Evolutionary conservation across 345 rosid species (phyloP).

Genomic region (Euclidium syriacum): DNA sequence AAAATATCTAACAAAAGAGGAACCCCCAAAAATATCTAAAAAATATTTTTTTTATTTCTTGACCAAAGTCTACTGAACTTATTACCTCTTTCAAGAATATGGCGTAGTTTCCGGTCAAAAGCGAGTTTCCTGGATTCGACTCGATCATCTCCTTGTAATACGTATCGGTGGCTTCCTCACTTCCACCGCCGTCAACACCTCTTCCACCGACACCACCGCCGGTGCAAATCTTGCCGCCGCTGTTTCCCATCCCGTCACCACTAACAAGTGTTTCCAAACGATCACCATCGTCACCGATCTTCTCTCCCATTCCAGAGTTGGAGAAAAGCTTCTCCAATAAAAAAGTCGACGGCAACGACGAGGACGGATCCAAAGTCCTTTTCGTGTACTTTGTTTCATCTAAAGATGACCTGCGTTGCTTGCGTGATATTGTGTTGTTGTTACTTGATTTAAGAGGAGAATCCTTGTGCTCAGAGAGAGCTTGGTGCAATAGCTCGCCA

Average conservation of each 20-base stretch:
- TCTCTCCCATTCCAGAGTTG: conserved; percentile 45
- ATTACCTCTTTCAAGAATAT: conserved; percentile 64
- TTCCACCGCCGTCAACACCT: conserved; percentile 30
- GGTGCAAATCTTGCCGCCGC: conserved; percentile 31
- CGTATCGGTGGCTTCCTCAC: conserved; percentile 41
- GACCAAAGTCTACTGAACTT: not conserved
- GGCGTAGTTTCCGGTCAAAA: conserved; percentile 63
- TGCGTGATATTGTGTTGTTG: not conserved
- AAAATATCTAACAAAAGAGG: too few relatives aligned
- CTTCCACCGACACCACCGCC: conserved; percentile 26
- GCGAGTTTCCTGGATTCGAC: conserved; percentile 46
- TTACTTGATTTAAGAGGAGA: conserved; percentile 3
- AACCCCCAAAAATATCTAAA: not conserved
- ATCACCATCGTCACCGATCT: conserved; percentile 12
- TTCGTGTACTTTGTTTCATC: conserved; percentile 12
- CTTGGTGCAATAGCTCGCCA: conserved; percentile 24
- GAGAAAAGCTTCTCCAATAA: conserved; percentile 32
- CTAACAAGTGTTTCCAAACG: conserved; percentile 12
- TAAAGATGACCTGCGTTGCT: conserved; percentile 18
- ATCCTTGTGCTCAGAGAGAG: conserved; percentile 27
- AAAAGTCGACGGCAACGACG: conserved; percentile 9
- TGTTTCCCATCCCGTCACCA: conserved; percentile 29
- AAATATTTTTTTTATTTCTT: not conserved
- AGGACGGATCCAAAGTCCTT: conserved; percentile 10
- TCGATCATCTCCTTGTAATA: conserved; percentile 60